phyloP scores from a whole-genome alignment of 2,329 filamentous ascomycete genomes.

The Hymenoscyphus infarciens region DNA sequence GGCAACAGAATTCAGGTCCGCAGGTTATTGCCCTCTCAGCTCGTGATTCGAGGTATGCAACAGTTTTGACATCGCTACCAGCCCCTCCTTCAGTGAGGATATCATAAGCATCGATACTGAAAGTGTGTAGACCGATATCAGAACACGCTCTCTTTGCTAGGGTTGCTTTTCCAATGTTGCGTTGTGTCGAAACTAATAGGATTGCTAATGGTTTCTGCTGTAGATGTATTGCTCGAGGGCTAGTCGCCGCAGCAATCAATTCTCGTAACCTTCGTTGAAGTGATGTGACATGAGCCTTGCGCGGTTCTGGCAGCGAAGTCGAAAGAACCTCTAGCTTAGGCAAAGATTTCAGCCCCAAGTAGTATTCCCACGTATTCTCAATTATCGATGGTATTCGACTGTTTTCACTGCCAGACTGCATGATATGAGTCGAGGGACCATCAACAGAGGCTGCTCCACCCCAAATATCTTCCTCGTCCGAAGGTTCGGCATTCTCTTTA shows the following conservation, averaged over 20 bases:
- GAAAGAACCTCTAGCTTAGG: constrained; percentile 48
- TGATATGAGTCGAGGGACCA: constrained; percentile 80
- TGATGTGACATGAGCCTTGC: constrained; percentile 51
- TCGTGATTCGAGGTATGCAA: constrained; percentile 81
- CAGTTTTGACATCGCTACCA: constrained; percentile 89
- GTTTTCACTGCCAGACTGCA: constrained; percentile 84
- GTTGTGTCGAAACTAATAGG: constrained; percentile 84
- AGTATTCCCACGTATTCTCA: constrained; percentile 83
- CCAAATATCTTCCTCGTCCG: constrained; percentile 69
- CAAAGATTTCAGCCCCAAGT: constrained; percentile 70
- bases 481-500: constrained; percentile 51
- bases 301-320: constrained; percentile 42
- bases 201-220: constrained; percentile 86
- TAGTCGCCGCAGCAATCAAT: constrained; percentile 83
- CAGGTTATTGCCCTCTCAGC: constrained; percentile 87
- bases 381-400: constrained; percentile 74
- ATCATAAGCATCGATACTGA: constrained; percentile 86
- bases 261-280: constrained; percentile 73
- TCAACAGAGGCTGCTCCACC: constrained; percentile 84
- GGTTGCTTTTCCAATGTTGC: constrained; percentile 88
- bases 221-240: constrained; percentile 78
- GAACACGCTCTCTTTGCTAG: constrained; percentile 73
- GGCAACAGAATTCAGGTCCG: constrained; percentile 74
- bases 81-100: constrained; percentile 87
- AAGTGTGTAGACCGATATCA: constrained; percentile 87